Evolutionary conservation across 108 stramenopile species (phyloP).

Genomic region (Nannochloropsis granulata): DNA sequence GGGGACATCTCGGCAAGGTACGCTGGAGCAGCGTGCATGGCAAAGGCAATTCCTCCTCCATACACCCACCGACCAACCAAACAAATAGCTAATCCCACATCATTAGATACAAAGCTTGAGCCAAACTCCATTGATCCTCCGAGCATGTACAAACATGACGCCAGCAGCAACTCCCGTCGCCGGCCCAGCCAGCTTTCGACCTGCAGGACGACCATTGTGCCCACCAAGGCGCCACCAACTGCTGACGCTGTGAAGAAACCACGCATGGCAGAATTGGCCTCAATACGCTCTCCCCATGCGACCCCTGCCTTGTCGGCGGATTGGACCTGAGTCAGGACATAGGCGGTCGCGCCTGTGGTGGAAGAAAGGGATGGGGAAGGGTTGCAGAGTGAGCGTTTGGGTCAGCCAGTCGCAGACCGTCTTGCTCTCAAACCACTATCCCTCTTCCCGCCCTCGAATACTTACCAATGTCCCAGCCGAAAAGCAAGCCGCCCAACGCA

Average conservation of each 20-base stretch:
- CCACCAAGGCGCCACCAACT: background rate
- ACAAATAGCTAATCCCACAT: slow-evolving; percentile 30
- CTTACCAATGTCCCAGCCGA: slow-evolving; percentile 31
- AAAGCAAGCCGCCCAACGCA: slow-evolving; percentile 43
- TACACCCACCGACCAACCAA: slow-evolving; percentile 42
- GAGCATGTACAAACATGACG: slow-evolving; percentile 42
- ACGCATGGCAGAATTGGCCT: background rate
- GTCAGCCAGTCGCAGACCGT: background rate
- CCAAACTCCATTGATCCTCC: slow-evolving; percentile 30
- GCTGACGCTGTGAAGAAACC: background rate
- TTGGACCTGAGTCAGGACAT: background rate
- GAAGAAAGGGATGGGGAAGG: background rate
- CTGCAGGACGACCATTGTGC: background rate
- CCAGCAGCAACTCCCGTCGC: slow-evolving; percentile 48
- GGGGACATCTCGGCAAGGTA: slow-evolving; percentile 68
- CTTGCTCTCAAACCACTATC: background rate
- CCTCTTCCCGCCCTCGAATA: background rate
- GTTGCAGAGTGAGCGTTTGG: background rate
- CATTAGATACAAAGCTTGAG: slow-evolving; percentile 15
- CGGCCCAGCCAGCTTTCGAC: slow-evolving; percentile 46
- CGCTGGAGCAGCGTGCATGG: slow-evolving; percentile 53
- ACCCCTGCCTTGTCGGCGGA: background rate
- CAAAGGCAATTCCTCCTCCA: slow-evolving; percentile 55
- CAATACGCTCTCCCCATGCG: background rate
- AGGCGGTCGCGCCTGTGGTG: background rate